These are phyloP conservation scores for Nematocida homosporus DNA, from an alignment of 371 early-diverging fungal genomes.

Conservation along the genomic window DNA sequence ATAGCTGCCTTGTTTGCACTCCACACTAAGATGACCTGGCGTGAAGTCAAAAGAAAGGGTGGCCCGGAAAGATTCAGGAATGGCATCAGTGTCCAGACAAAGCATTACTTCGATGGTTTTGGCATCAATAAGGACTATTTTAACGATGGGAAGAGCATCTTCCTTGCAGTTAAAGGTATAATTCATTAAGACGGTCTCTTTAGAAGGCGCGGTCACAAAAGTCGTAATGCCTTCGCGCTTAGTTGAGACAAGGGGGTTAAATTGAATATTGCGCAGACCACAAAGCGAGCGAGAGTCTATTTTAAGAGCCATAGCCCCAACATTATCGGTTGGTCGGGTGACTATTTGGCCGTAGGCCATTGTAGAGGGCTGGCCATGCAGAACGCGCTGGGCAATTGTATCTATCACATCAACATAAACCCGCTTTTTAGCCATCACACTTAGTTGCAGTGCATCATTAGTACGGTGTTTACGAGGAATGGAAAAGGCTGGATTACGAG, in stretches of 20 bases:
- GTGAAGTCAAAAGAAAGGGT: constrained; percentile 33
- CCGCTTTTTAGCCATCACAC: constrained; percentile 22
- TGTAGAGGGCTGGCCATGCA: constrained; percentile 6
- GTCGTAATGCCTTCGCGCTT: constrained; percentile 48
- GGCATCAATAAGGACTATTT: constrained; percentile 32
- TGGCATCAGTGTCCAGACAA: constrained; percentile 11
- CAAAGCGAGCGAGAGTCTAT: constrained; percentile 53
- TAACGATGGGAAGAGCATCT: constrained; percentile 24
- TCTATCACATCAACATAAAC: constrained; percentile 50
- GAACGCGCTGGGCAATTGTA: constrained; percentile 17
- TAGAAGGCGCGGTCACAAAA: constrained; percentile 45
- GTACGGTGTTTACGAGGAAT: constrained; percentile 36
- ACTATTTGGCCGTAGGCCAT: constrained; percentile 43
- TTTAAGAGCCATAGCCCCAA: constrained; percentile 41
- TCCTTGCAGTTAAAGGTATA: constrained; percentile 41
- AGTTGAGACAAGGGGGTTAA: constrained; percentile 33
- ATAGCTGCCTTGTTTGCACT: constrained; percentile 48
- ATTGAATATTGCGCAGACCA: constrained; percentile 34
- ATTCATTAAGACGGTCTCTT: constrained; percentile 22
- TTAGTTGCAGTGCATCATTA: not conserved
- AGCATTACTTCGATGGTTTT: constrained; percentile 51
- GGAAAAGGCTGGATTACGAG: constrained; percentile 39
- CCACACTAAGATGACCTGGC: constrained; percentile 29
- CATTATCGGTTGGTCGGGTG: constrained; percentile 26
- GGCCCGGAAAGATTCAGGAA: constrained; percentile 27